A percentile compares a stretch with the other conserved stretches of the same genome.
Evolutionary conservation across 768 basidiomycete genomes (phyloP).

Genomic region (Antrodiella citrinella): DNA sequence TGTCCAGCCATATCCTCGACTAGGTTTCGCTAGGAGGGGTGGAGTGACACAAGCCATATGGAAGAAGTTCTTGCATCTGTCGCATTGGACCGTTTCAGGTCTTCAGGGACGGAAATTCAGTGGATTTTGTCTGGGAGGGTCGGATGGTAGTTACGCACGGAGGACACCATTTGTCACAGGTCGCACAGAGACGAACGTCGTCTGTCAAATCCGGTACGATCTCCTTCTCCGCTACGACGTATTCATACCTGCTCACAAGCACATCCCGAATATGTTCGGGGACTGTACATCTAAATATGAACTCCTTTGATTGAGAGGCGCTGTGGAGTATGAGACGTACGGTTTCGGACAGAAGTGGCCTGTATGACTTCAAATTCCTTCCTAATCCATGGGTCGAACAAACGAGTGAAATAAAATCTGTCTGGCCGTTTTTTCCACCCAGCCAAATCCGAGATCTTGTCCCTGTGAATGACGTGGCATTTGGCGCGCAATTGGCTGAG

Average conservation of each 20-base stretch:
- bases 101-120: conserved; percentile 30
- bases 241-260: conserved; percentile 81
- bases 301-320: conserved; percentile 3
- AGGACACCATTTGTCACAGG: conserved; percentile 85
- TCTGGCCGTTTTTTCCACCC: conserved; percentile 93
- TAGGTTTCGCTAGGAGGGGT: conserved; percentile 83
- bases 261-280: conserved; percentile 74
- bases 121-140: conserved; percentile 2
- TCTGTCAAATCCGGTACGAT: conserved; percentile 88
- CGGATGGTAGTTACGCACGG: conserved; percentile 43
- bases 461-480: conserved; percentile 91
- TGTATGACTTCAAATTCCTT: conserved; percentile 96
- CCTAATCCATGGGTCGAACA: conserved; percentile 97
- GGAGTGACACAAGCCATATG: conserved; percentile 95
- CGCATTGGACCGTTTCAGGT: conserved; percentile 81
- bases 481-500: conserved; percentile 87
- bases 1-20: conserved; percentile 95
- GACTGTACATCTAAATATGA: conserved; percentile 38
- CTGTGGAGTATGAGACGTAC: conserved; percentile 42
- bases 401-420: conserved; percentile 90
- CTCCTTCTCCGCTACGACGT: conserved; percentile 92
- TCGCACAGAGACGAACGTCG: conserved; percentile 72
- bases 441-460: conserved; percentile 89
- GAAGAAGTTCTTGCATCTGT: conserved; percentile 87
- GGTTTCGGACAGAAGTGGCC: conserved; percentile 77